Evolutionary conservation across 768 basidiomycete species (phyloP).

Genomic region (Pholiota molesta): DNA sequence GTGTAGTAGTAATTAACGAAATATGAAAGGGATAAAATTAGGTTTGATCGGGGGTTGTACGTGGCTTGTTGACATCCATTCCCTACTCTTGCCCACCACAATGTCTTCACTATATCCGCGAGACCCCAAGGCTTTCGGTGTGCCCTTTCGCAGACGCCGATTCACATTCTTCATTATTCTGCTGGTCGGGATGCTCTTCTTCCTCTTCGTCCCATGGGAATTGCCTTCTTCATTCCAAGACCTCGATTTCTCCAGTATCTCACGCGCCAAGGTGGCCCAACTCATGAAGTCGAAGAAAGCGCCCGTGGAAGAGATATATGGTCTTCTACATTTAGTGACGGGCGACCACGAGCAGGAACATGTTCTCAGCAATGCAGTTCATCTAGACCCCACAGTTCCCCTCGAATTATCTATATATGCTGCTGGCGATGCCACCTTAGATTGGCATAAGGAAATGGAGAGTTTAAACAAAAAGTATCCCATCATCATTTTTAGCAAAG

Average conservation of each 20-base stretch:
- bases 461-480: slow-evolving; percentile 55
- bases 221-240: slow-evolving; percentile 39
- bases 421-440: slow-evolving; percentile 40
- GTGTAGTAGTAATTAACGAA: too few species aligned
- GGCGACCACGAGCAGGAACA: slow-evolving; percentile 45
- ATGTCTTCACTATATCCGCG: slow-evolving; percentile 19
- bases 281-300: slow-evolving; percentile 35
- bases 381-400: slow-evolving; percentile 49
- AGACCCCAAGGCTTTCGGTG: slow-evolving; percentile 15
- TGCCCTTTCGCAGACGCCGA: slow-evolving; percentile 46
- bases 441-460: slow-evolving; percentile 47
- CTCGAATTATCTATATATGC: slow-evolving; percentile 60
- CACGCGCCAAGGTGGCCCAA: slow-evolving; percentile 42
- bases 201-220: slow-evolving; percentile 48
- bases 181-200: slow-evolving; percentile 35
- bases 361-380: slow-evolving; percentile 38
- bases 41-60: neutral
- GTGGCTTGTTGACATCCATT: neutral
- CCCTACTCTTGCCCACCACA: neutral
- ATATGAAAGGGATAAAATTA: neutral
- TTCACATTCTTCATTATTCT: slow-evolving; percentile 42
- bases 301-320: slow-evolving; percentile 64
- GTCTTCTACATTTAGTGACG: slow-evolving; percentile 68
- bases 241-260: slow-evolving; percentile 33
- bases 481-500: slow-evolving; percentile 84